Percentiles rank a stretch among this genome's conserved stretches.
Conservation (phyloP, 2,329 filamentous ascomycete species). For the Chaetomiaceae sp. region DNA sequence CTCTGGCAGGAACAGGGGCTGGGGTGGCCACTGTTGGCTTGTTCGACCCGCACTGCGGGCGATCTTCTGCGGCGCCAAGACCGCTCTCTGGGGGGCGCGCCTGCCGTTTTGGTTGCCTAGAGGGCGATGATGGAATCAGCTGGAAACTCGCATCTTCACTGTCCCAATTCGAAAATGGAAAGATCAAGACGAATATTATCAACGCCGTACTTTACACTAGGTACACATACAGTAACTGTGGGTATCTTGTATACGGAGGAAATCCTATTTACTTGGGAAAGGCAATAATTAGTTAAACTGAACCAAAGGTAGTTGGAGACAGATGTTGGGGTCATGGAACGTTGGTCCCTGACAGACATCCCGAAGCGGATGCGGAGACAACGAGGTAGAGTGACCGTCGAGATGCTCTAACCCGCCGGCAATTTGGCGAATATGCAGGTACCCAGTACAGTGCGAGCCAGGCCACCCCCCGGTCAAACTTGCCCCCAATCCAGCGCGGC, state of each 20-base stretch:
- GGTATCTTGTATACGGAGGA: too few species aligned
- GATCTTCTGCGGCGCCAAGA: conserved; percentile 1
- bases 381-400: conserved; percentile 6
- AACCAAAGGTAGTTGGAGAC: too few species aligned
- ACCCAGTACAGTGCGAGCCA: conserved; percentile 1
- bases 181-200: too few species aligned
- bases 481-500: conserved; percentile 6
- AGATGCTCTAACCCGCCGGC: not conserved
- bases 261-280: too few species aligned
- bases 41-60: conserved; percentile 4
- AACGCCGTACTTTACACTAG: too few species aligned
- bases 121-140: conserved; percentile 9
- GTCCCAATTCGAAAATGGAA: too few species aligned
- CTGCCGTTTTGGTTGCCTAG: not conserved
- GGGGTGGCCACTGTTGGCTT: not conserved
- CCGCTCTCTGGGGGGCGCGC: too few species aligned
- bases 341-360: too few species aligned
- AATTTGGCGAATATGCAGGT: conserved; percentile 12
- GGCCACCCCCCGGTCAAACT: not conserved
- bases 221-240: too few species aligned
- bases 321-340: too few species aligned
- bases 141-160: conserved; percentile 5
- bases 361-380: not conserved
- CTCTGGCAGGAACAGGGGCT: conserved; percentile 24
- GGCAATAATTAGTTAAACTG: too few species aligned